phyloP scores from a whole-genome alignment of 108 stramenopile species.

The Discostella stelligeroides region DNA sequence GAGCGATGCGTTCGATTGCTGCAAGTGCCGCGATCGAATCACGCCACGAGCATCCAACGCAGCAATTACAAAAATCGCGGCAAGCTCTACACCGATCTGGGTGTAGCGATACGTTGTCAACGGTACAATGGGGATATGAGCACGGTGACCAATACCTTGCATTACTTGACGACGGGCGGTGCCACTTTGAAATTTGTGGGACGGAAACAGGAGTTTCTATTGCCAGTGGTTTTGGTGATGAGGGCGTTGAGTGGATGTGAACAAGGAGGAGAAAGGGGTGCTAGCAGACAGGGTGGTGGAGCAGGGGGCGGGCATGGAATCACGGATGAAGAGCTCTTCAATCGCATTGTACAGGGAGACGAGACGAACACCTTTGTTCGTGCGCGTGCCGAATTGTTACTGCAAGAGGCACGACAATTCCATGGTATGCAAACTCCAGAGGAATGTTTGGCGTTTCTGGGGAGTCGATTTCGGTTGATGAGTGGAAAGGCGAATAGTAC shows the following conservation, averaged over 20 bases:
- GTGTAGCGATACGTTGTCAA: constrained; percentile 85
- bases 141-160: constrained; percentile 92
- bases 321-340: constrained; percentile 91
- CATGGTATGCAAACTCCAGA: constrained; percentile 81
- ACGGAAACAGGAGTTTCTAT: constrained; percentile 93
- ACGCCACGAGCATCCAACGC: constrained; percentile 90
- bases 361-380: constrained; percentile 90
- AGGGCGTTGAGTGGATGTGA: constrained; percentile 78
- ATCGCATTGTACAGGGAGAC: constrained; percentile 84
- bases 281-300: constrained; percentile 18
- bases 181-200: constrained; percentile 90
- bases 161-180: constrained; percentile 95
- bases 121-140: constrained; percentile 86
- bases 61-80: constrained; percentile 94
- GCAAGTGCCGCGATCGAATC: constrained; percentile 93
- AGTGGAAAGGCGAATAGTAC: constrained; percentile 70
- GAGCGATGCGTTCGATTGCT: constrained; percentile 95
- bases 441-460: constrained; percentile 91
- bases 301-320: constrained; percentile 56
- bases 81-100: constrained; percentile 79
- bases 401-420: constrained; percentile 90
- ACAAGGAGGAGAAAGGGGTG: constrained; percentile 22
- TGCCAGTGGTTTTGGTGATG: constrained; percentile 90
- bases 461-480: constrained; percentile 87
- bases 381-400: constrained; percentile 89